Base-by-base conservation (phyloP, 2,329 filamentous ascomycete genomes). In the Monosporascus cannonballus region DNA sequence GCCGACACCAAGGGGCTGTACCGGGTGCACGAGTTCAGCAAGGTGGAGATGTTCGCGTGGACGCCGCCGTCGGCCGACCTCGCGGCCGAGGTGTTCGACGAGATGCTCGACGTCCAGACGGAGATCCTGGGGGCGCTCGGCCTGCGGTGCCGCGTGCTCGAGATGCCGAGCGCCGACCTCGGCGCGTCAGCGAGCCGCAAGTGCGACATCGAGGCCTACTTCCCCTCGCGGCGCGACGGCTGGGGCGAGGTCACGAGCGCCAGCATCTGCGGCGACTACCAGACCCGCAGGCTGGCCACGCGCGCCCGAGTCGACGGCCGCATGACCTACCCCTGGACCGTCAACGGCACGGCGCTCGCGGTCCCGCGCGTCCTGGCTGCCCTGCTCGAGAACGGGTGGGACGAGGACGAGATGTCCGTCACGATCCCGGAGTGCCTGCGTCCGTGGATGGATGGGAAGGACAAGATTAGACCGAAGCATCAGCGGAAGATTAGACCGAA, bases 11-110 rank as follows among this genome's bases (percentile, higher is more conserved):
- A 96, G 72, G 94, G 94, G 5, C 75, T 99, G 2, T 99, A 97
- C 72, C 87, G 94, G 27, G 94, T 99, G 3, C 94, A 99, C 71
- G 94, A 99, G 71, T 99, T 99, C 72, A 96, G 91, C 27, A 99
- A 99, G 69, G 93, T 99, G 0, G 94, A 99, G 71, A 85, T 99
- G 77, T 97, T 99, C 67, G 91, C 88, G 0, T 99, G 94, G 94
- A 87, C 90, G 4, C 63, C 78, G 30, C 83, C 89, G 1, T 77
- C 83, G 50, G 53, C 63, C 2, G 67, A 64, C 34, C 66, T 69
- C 41, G 74, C 83, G 0, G 73, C 78, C 7, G 73, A 79, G 0
- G 62, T 93, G 14, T 96, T 96, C 68, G 76, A 89, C 49, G 91
- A 96, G 70, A 90, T 99, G 77, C 75, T 96, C 49, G 80, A 83